A percentile compares a stretch with the other conserved stretches of the same genome.
Conservation (phyloP, 768 basidiomycete genomes). For the Dentipellis fragilis region DNA sequence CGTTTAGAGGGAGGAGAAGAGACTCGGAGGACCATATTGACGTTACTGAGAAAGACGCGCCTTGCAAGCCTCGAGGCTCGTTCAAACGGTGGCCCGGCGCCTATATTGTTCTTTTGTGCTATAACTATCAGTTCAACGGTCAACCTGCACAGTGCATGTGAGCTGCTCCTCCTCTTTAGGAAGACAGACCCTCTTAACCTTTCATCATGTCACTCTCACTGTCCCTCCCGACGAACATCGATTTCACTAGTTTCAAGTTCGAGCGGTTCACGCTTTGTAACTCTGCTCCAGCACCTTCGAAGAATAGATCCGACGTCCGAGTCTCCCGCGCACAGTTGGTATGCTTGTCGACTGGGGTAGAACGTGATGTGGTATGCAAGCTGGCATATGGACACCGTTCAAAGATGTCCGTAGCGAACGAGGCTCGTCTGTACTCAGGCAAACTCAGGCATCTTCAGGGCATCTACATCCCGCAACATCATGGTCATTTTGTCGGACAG, state of each 20-base stretch:
- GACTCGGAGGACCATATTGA: background rate
- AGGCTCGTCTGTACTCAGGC: background rate
- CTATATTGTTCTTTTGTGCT: too few relatives aligned
- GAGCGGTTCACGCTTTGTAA: background rate
- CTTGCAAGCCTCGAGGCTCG: too few relatives aligned
- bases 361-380: background rate
- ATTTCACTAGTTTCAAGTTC: background rate
- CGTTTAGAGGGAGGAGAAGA: background rate
- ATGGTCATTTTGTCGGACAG: background rate
- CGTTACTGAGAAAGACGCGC: too few relatives aligned
- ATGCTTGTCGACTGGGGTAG: background rate
- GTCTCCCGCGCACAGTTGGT: background rate
- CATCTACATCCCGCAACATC: background rate
- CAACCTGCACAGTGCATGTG: too few relatives aligned
- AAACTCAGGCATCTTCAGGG: background rate
- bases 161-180: too few relatives aligned
- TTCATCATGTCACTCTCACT: background rate
- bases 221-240: background rate
- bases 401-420: background rate
- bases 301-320: background rate
- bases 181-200: too few relatives aligned
- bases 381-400: background rate
- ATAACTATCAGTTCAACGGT: too few relatives aligned
- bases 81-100: too few relatives aligned
- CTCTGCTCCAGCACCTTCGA: background rate